A percentile compares a stretch with the other conserved stretches of the same genome.
Evolutionary conservation across 768 basidiomycete genomes (phyloP).

Genomic region (Lepiota brunneoincarnata): DNA sequence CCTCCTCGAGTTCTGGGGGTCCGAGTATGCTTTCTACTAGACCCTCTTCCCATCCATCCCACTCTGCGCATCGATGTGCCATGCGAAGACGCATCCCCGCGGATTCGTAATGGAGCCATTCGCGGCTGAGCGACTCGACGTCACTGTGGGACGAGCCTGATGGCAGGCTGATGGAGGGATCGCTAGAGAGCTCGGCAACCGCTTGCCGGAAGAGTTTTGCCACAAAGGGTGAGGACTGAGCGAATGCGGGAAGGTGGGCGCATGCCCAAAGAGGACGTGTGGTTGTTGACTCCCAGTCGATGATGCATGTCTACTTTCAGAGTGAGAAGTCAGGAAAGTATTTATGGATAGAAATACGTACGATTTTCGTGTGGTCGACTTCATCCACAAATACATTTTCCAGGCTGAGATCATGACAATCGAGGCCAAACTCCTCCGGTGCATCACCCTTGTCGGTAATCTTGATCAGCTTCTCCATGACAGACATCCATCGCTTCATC

Average conservation of each 20-base stretch:
- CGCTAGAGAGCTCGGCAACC: constrained; percentile 45
- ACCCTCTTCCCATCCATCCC: constrained; percentile 93
- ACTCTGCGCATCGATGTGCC: constrained; percentile 80
- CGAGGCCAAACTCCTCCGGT: constrained; percentile 70
- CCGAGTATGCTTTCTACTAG: constrained; percentile 74
- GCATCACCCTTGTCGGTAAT: constrained; percentile 25
- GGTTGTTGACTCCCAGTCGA: constrained; percentile 92
- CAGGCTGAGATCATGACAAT: constrained; percentile 83
- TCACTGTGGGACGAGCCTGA: constrained; percentile 15
- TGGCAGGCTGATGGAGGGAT: constrained; percentile 21
- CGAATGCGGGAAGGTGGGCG: constrained; percentile 78
- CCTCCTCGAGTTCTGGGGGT: constrained; percentile 65
- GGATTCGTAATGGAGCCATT: constrained; percentile 76
- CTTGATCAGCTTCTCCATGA: constrained; percentile 60
- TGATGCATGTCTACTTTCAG: constrained; percentile 67
- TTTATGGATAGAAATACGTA: constrained; percentile 36
- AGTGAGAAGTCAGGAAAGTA: not conserved
- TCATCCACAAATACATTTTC: constrained; percentile 84
- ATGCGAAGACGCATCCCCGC: constrained; percentile 64
- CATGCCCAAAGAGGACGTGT: constrained; percentile 83
- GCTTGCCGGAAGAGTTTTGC: constrained; percentile 67
- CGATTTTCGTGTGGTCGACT: constrained; percentile 64
- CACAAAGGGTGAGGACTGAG: constrained; percentile 76
- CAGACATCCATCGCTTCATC: constrained; percentile 65
- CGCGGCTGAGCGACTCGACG: constrained; percentile 44